These are phyloP conservation scores for Yamadazyma endophytica DNA, from an alignment of 805 yeast species.

Conservation along the genomic window DNA sequence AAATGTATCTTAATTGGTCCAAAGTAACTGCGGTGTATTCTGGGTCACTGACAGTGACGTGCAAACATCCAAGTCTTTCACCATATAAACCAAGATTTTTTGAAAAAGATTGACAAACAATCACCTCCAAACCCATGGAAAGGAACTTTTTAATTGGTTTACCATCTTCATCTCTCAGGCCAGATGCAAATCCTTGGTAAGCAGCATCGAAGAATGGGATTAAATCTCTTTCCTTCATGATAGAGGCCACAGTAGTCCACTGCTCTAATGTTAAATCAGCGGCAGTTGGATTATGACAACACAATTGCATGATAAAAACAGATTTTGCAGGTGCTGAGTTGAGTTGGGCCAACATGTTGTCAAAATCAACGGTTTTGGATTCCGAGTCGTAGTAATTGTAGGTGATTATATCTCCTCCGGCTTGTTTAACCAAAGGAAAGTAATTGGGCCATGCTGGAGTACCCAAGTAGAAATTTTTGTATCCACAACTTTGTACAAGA, in stretches of 20 bases:
- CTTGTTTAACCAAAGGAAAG: conserved; percentile 26
- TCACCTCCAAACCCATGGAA: conserved; percentile 22
- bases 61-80: conserved; percentile 37
- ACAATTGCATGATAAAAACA: conserved; percentile 32
- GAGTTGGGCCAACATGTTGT: conserved; percentile 18
- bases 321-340: conserved; percentile 24
- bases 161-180: conserved; percentile 35
- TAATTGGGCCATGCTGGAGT: conserved; percentile 36
- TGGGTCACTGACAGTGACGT: conserved; percentile 20
- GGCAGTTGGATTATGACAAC: conserved; percentile 42
- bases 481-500: conserved; percentile 16
- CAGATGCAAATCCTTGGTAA: conserved; percentile 36
- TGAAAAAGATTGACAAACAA: conserved; percentile 38
- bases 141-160: conserved; percentile 30
- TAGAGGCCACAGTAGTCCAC: conserved; percentile 24
- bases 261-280: conserved; percentile 29
- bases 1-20: conserved; percentile 25
- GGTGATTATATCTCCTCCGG: conserved; percentile 20
- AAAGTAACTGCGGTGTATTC: conserved; percentile 11
- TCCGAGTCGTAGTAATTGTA: conserved; percentile 25
- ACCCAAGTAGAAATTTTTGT: conserved; percentile 25
- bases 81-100: conserved; percentile 41
- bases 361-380: conserved; percentile 24
- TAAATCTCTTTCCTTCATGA: conserved; percentile 20
- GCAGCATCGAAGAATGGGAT: conserved; percentile 34